These are phyloP conservation scores for Geranium incanum DNA, from an alignment of 441 rosid species.

Conservation along the genomic window DNA sequence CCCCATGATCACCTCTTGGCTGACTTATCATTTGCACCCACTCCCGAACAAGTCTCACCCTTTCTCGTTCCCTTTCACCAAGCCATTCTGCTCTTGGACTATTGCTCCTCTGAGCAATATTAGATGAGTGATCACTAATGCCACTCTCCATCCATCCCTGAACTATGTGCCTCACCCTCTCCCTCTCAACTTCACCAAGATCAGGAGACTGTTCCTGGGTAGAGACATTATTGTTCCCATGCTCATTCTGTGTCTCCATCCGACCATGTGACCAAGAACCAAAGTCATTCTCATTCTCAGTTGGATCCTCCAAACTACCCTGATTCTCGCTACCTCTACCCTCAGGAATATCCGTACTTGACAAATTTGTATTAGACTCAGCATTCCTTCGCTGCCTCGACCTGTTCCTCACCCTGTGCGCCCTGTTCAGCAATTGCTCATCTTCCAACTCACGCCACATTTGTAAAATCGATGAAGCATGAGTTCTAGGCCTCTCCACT, in stretches of 20 bases:
- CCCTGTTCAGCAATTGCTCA: constrained; percentile 67
- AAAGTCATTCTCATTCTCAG: constrained; percentile 81
- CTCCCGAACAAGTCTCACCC: constrained; percentile 90
- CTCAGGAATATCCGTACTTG: constrained; percentile 42
- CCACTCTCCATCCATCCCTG: constrained; percentile 92
- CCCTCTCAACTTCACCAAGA: constrained; percentile 84
- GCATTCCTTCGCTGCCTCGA: constrained; percentile 56
- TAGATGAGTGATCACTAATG: constrained; percentile 55
- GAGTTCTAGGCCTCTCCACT: constrained; percentile 63
- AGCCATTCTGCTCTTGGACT: constrained; percentile 81
- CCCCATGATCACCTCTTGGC: constrained; percentile 58
- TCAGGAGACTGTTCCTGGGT: constrained; percentile 93
- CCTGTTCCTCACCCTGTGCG: constrained; percentile 61
- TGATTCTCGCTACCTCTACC: constrained; percentile 58
- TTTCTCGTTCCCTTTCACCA: constrained; percentile 91
- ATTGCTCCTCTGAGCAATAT: constrained; percentile 45
- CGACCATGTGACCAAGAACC: constrained; percentile 60
- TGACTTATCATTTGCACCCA: constrained; percentile 84
- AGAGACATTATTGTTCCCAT: constrained; percentile 42
- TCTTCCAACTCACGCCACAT: constrained; percentile 97
- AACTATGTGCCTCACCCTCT: constrained; percentile 81
- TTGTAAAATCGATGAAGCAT: constrained; percentile 64
- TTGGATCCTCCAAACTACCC: constrained; percentile 52
- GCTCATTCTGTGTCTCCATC: constrained; percentile 40
- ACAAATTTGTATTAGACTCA: constrained; percentile 39